Conservation (phyloP, 2,329 filamentous ascomycete genomes). For the Penicillium sp. region DNA sequence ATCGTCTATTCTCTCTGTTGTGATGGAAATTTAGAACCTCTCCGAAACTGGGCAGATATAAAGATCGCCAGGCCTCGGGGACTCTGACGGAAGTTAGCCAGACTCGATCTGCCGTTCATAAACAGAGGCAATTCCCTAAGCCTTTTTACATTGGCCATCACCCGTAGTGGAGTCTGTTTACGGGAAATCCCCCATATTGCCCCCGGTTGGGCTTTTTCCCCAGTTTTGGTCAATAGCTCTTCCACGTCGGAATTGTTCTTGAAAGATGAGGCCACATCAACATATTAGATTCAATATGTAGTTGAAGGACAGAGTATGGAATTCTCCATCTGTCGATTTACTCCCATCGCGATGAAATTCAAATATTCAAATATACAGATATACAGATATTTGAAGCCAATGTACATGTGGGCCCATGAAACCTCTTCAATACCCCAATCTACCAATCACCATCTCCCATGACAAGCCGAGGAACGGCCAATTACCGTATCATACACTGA, state of each 20-base stretch:
- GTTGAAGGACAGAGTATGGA: not conserved
- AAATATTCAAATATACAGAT: too few relatives aligned
- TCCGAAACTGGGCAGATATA: conserved; percentile 6
- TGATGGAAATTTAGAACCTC: not conserved
- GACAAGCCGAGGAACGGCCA: conserved; percentile 18
- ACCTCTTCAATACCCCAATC: not conserved
- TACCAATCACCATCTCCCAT: not conserved
- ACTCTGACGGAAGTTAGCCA: conserved; percentile 22
- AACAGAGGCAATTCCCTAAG: not conserved
- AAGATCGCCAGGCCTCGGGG: not conserved
- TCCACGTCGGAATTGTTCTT: too few relatives aligned
- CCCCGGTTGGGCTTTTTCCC: not conserved
- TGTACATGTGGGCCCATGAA: not conserved
- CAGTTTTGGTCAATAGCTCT: not conserved
- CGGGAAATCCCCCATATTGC: conserved; percentile 5
- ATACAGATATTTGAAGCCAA: not conserved
- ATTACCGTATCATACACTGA: conserved; percentile 29
- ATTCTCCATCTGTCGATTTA: not conserved
- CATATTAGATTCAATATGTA: too few relatives aligned
- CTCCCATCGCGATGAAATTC: not conserved
- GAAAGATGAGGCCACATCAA: not conserved
- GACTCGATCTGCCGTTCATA: conserved; percentile 23
- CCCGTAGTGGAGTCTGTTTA: conserved; percentile 2
- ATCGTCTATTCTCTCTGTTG: not conserved
- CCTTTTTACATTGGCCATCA: not conserved